Evolutionary conservation across 345 rosid species (phyloP), one percentile per base, ranked within the genome.

Genomic region (Bruguiera gymnorhiza): DNA sequence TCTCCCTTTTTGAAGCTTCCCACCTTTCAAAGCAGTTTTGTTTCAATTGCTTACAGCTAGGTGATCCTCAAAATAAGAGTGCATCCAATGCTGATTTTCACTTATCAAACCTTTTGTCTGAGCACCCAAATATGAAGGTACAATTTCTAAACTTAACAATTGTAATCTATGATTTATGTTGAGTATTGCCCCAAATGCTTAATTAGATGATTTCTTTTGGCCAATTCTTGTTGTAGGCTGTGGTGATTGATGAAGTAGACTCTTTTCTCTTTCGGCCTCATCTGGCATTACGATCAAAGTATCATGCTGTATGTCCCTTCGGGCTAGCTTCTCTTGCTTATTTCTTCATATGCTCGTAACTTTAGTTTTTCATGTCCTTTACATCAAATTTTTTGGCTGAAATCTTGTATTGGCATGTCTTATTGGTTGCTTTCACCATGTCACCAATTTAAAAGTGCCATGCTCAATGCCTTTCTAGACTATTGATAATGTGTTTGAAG

Each of bases 121-220:
- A 92, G 56, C 99, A 95, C 81, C 99, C 96, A 77, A 92, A 90
- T 73, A 95, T 95, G 99, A 95, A 90, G 98, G 98, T 95, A 70
- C 8, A 26, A 29, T 34, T 75, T 70, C 30, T 36, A 37, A 26
- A 73, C 46, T 59, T 30, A 26, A 34, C 20, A n/a, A 56, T 70
- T 6, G 6, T 10, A 60, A 19, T 43, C 32, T 20, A 23, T 21
- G 6, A 10, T 21, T 56, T 24, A 5, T 37, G 24, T 19, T 30
- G 24, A 29, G 11, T 70, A 70, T 18, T 23, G 18, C 3, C 51
- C 15, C n/a, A 18, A 13, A 2, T 32, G 37, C 51, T 39, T 34
- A 51, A 32, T 59, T 62, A 23, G 46, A 29, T 64, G 58, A 65
- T 52, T 60, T 15, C 18, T 50, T 51, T 64, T 7, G 55, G 8